phyloP scores from a whole-genome alignment of 2,329 filamentous ascomycete species.

The Orbilia oligospora region DNA sequence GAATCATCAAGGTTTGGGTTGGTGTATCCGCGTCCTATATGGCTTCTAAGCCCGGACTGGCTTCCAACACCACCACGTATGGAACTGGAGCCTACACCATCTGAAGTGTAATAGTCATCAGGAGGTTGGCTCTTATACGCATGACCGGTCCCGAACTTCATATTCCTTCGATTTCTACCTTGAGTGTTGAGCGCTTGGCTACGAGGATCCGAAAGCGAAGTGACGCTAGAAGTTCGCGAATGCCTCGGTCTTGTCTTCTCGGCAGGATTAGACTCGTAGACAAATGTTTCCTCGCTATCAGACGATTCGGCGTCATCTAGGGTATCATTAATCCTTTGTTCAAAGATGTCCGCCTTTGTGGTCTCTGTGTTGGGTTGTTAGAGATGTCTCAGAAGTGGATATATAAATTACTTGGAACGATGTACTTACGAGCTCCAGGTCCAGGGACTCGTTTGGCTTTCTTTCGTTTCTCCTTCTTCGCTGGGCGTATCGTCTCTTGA shows the following conservation, averaged over 20 bases:
- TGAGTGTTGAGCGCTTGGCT: conserved; percentile 54
- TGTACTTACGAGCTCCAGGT: conserved; percentile 62
- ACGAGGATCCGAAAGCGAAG: conserved; percentile 75
- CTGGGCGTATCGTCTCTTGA: conserved; percentile 89
- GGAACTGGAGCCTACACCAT: conserved; percentile 46
- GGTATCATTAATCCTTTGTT: conserved; percentile 94
- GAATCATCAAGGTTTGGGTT: conserved; percentile 40
- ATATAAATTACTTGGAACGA: conserved; percentile 6
- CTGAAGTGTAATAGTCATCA: conserved; percentile 54
- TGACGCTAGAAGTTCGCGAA: conserved; percentile 93
- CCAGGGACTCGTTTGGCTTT: conserved; percentile 77
- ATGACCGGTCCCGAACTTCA: conserved; percentile 63
- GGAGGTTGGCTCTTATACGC: conserved; percentile 40
- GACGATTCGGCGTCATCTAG: conserved; percentile 97
- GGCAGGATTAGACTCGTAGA: conserved; percentile 97
- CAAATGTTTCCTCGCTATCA: conserved; percentile 97
- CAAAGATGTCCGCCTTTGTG: conserved; percentile 97
- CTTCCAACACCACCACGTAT: conserved; percentile 20
- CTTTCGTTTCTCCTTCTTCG: conserved; percentile 89
- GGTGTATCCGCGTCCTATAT: conserved; percentile 57
- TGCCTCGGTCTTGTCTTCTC: conserved; percentile 78
- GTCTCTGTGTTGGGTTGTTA: conserved; percentile 73
- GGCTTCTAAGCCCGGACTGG: conserved; percentile 45
- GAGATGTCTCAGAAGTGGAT: conserved; percentile 38
- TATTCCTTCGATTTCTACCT: conserved; percentile 57